Evolutionary conservation across 2,329 filamentous ascomycete species (phyloP), one percentile per base, ranked within the genome.

Genomic region (Zasmidium angulare): DNA sequence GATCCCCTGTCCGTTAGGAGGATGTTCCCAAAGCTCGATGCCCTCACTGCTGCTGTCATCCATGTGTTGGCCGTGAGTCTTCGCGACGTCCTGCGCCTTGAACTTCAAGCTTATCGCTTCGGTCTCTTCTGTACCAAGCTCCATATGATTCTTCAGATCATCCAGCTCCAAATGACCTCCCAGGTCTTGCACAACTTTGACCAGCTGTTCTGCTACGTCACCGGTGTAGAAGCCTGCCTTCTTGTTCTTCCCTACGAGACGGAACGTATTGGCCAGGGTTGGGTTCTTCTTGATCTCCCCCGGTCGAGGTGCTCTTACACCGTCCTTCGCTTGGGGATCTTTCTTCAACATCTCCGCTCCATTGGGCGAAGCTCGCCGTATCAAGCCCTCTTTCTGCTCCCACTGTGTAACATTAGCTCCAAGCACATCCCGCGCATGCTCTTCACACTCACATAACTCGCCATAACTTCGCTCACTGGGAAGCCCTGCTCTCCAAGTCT

Each of bases 1-100:
- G 64, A 98, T 93, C 1, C 95, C 95, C 76, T 98, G 95, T 0
- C 95, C 93, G 69, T 98, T 98, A 9, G 95, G 95, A 36, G 93
- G 93, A 72, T 98, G 93, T 72, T 99, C 95, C 93, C 93, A 98
- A 0, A 99, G 79, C 71, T 96, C 87, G 46, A 97, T 83, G 10
- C 86, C 86, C 12, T 79, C 75, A 53, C 81, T 78, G 19, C 79
- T 69, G 40, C 75, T 70, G 31, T 76, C 77, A 40, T 80, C 74
- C 69, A 79, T 77, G 54, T 77, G 77, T 43, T 76, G 63, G 9
- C 72, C 73, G 43, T 82, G 80, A 0, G 73, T 76, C 54, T 81
- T 76, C 1, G 73, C 78, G 21, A 86, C 91, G 89, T 9, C 89
- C 88, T 72, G 71, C 7, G 61, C 64, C 36, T 63, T 61, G 65